phyloP scores from a whole-genome alignment of 2,329 filamentous ascomycete species.

The Apiospora sp. region DNA sequence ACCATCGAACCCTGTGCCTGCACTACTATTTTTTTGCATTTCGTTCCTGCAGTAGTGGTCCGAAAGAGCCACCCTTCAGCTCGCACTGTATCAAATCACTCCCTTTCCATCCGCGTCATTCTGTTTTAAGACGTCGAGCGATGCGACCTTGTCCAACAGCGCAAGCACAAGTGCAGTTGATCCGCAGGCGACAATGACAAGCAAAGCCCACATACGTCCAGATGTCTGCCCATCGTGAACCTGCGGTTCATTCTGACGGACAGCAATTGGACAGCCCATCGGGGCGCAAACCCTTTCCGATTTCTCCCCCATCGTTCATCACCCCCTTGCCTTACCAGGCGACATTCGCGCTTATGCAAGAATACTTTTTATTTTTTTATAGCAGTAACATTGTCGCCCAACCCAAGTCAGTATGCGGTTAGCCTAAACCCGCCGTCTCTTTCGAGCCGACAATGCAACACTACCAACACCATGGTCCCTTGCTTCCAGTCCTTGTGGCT shows the following conservation, averaged over 20 bases:
- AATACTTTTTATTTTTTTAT: neutral
- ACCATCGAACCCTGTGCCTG: constrained; percentile 9
- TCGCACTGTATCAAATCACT: constrained; percentile 1
- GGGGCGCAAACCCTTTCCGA: neutral
- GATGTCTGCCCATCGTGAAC: neutral
- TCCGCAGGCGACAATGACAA: neutral
- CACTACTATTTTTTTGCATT: constrained; percentile 9
- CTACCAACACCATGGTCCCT: constrained; percentile 6
- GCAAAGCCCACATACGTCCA: neutral
- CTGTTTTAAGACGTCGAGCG: constrained; percentile 8
- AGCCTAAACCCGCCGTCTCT: constrained; percentile 4
- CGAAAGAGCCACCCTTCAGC: neutral
- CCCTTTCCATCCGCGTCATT: constrained; percentile 6
- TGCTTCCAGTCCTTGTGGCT: constrained; percentile 19
- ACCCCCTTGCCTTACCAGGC: constrained; percentile 18
- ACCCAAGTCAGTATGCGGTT: neutral
- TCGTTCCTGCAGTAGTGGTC: constrained; percentile 14
- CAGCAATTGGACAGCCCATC: neutral
- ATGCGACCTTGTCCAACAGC: constrained; percentile 16
- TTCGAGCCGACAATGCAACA: constrained; percentile 19
- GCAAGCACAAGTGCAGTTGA: constrained; percentile 8
- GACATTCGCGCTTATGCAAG: constrained; percentile 10
- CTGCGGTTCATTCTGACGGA: neutral
- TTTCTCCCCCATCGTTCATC: neutral
- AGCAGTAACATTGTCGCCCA: neutral